Base-by-base conservation (phyloP, 768 basidiomycete species). In the Lactarius akahatsu region DNA sequence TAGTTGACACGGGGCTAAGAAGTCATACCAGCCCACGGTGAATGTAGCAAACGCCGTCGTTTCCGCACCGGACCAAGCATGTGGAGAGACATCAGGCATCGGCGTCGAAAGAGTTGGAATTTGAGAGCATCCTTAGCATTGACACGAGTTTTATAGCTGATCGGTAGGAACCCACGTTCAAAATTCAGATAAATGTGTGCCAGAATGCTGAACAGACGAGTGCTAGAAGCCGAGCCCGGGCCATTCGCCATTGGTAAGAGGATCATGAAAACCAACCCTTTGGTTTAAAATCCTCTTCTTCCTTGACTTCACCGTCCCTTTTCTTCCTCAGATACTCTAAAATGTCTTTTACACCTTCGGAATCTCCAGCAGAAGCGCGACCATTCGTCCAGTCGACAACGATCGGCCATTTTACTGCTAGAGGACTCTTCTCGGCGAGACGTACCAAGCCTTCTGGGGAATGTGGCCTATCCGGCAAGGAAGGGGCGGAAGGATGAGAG, bases 301-400 rank as follows among this genome's bases (percentile, higher is more conserved):
- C 81, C 64, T 78, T 74, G 32, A 74, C 59, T 71, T 90, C 88
- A 0, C 89, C 89, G 68, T 92, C 91, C 62, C 90, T 78, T 64
- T 79, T 82, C 77, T 84, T 84, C 71, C 90, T 78, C 63, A 92
- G 68, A 32, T 76, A 78, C 69, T 92, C 91, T 73, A 92, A 71
- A 18, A 92, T 87, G 1, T 73, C 72, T 62, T 82, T 83, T n/a
- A 91, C 91, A 23, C 86, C 86, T 7, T 90, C 87, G 20, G 86
- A 78, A 66, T 88, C 85, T 0, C 91, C 91, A 0, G 91, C 76
- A 23, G 82, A 81, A 11, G 85, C 89, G 50, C 80, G 80, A 1
- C 91, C 91, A 28, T 79, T 82, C 18, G 79, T 76, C 91, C 91
- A 92, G 70, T 92, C 86, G 2, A 92, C 91, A 0, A 92, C 88